Conservation (phyloP, 768 basidiomycete genomes). For the Termitomyces eurrhizus region DNA sequence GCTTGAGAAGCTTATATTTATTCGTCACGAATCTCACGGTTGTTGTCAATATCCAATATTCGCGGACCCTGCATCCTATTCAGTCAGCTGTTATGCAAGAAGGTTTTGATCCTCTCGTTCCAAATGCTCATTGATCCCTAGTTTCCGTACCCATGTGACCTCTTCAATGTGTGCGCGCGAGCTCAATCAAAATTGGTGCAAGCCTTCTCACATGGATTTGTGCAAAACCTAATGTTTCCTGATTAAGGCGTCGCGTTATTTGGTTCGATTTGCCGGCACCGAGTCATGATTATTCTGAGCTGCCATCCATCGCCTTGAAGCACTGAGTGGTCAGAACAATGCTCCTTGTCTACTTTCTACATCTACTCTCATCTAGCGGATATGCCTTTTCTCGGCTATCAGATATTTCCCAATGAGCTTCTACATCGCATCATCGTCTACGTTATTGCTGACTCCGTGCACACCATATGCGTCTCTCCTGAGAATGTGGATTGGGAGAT, state of each 20-base stretch:
- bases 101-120: not conserved
- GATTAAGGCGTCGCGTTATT: conserved; percentile 6
- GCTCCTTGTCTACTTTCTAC: not conserved
- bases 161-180: not conserved
- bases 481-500: conserved; percentile 31
- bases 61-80: conserved; percentile 4
- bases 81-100: not conserved
- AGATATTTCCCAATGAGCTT: conserved; percentile 32
- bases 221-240: not conserved
- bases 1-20: conserved; percentile 9
- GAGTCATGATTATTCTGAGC: not conserved
- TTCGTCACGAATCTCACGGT: conserved; percentile 9
- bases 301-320: not conserved
- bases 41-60: conserved; percentile 8
- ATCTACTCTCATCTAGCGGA: not conserved
- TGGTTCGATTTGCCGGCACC: not conserved
- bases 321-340: conserved; percentile 1
- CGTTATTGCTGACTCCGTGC: conserved; percentile 28
- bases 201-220: not conserved
- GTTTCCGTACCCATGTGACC: not conserved
- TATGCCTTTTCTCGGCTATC: conserved; percentile 2
- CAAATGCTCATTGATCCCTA: not conserved
- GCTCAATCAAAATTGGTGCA: not conserved
- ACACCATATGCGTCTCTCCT: conserved; percentile 28
- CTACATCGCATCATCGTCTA: conserved; percentile 29